Percentiles rank a stretch among this genome's conserved stretches.
phyloP scores from a whole-genome alignment of 805 yeast genomes.

The Yarrowia sp. region DNA sequence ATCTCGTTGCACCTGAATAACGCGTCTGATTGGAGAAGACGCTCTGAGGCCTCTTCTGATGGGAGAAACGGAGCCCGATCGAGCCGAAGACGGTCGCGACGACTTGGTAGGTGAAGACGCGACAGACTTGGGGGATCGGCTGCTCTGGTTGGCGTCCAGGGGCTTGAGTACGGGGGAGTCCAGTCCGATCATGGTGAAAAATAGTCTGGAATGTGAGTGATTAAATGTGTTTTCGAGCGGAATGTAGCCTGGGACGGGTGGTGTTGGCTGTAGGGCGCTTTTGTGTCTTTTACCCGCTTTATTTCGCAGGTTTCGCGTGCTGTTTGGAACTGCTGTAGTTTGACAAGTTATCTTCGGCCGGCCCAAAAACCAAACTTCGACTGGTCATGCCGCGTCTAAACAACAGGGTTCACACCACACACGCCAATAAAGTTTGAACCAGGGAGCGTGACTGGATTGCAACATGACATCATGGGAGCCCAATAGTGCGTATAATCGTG shows the following conservation, averaged over 20 bases:
- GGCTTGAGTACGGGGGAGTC: constrained; percentile 26
- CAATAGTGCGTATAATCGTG: not conserved
- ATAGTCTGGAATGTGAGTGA: constrained; percentile 9
- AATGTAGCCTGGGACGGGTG: not conserved
- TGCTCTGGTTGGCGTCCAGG: constrained; percentile 19
- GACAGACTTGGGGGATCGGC: constrained; percentile 6
- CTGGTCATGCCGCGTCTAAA: constrained; percentile 16
- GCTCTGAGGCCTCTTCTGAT: not conserved
- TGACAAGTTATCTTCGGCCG: not conserved
- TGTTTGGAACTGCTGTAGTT: not conserved
- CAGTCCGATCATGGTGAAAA: constrained; percentile 10
- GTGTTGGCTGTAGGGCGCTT: not conserved
- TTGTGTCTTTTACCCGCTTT: too few species aligned
- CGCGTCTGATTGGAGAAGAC: constrained; percentile 20
- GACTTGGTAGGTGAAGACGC: constrained; percentile 16
- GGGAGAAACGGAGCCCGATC: constrained; percentile 20
- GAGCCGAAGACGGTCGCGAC: constrained; percentile 1
- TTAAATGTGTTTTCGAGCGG: not conserved
- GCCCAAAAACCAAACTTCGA: not conserved
- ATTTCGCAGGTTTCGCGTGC: not conserved
- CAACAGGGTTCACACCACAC: not conserved
- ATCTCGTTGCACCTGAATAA: constrained; percentile 9
- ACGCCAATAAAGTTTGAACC: constrained; percentile 5
- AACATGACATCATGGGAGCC: not conserved
- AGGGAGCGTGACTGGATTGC: constrained; percentile 23